Conservation (phyloP, 1,284 basidiomycete genomes). For the Fomitopsis palustris region DNA sequence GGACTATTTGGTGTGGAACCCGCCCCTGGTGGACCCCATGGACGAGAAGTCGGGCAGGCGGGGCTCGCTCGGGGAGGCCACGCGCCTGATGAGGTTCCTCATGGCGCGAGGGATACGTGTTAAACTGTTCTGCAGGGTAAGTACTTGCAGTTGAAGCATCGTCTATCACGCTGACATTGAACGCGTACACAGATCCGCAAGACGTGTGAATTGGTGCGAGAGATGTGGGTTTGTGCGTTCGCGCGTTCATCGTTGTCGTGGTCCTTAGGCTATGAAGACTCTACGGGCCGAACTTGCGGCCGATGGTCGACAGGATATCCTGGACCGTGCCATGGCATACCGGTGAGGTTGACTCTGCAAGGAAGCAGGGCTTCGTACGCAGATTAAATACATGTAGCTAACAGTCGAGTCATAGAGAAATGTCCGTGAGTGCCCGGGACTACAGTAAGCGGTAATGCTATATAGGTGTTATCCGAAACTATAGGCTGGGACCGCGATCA, state of each 20-base stretch:
- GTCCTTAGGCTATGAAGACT: constrained; percentile 70
- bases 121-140: constrained; percentile 86
- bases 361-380: no score
- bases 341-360: no score
- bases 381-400: no score
- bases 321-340: constrained; percentile 80
- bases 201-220: constrained; percentile 70
- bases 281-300: constrained; percentile 71
- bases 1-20: constrained; percentile 78
- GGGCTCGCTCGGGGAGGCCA: constrained; percentile 71
- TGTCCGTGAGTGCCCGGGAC: no score
- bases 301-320: constrained; percentile 75
- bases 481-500: no score
- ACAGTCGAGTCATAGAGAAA: no score
- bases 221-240: neutral
- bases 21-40: constrained; percentile 58
- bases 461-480: no score
- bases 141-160: constrained; percentile 6
- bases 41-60: constrained; percentile 57
- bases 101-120: constrained; percentile 81
- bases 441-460: no score
- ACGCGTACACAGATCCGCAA: constrained; percentile 57
- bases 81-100: constrained; percentile 72
- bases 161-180: neutral
- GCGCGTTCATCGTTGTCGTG: neutral